A percentile compares a stretch with the other conserved stretches of the same genome.
Conservation (phyloP, 2,329 filamentous ascomycete species). For the Mariannaea sp. region DNA sequence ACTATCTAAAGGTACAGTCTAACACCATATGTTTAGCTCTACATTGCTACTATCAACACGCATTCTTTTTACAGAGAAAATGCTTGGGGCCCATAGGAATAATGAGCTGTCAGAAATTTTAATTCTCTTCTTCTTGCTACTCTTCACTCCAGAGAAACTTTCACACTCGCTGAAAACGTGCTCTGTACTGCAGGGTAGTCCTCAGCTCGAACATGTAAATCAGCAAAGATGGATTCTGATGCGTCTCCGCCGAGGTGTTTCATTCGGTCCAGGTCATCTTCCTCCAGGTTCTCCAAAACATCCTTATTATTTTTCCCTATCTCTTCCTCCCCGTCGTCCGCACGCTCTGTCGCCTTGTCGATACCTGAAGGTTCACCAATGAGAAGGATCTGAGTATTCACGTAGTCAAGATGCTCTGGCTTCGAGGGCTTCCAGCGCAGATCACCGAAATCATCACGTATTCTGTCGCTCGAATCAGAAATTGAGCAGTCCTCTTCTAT, state of each 20-base stretch:
- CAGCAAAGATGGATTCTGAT: slow-evolving; percentile 40
- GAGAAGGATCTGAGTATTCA: slow-evolving; percentile 76
- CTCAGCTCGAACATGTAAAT: slow-evolving; percentile 30
- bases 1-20: no score
- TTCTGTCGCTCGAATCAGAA: slow-evolving; percentile 45
- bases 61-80: no score
- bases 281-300: slow-evolving; percentile 74
- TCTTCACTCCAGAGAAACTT: no score
- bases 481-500: neutral
- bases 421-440: slow-evolving; percentile 76
- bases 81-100: no score
- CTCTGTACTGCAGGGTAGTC: slow-evolving; percentile 39
- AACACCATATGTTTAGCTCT: no score
- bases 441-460: slow-evolving; percentile 72
- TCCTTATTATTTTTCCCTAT: slow-evolving; percentile 58
- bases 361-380: slow-evolving; percentile 70
- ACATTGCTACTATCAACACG: no score
- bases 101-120: no score
- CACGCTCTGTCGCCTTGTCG: slow-evolving; percentile 59
- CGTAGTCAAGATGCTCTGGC: slow-evolving; percentile 75
- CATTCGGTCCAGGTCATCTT: slow-evolving; percentile 74
- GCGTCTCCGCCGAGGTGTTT: slow-evolving; percentile 53
- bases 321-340: slow-evolving; percentile 30
- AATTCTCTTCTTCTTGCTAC: no score
- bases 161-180: no score